Evolutionary conservation across 2,329 filamentous ascomycete genomes (phyloP).

Genomic region (Eutypella sp.): DNA sequence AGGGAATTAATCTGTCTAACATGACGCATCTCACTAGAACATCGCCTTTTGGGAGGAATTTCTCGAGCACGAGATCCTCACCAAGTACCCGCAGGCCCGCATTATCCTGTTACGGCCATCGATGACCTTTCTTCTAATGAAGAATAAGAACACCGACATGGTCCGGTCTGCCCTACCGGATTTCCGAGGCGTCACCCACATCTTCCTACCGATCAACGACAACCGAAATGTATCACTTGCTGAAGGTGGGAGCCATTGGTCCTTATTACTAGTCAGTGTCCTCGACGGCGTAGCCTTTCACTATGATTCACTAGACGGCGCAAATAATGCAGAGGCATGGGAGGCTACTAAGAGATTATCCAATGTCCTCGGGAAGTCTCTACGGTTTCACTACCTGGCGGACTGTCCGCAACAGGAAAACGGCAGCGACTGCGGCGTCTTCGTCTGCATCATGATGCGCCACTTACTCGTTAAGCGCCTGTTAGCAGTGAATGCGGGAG

Average conservation of each 20-base stretch:
- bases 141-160: constrained; percentile 54
- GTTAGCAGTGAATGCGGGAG: constrained; percentile 69
- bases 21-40: constrained; percentile 50
- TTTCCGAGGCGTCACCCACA: constrained; percentile 77
- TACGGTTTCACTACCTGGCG: constrained; percentile 74
- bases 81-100: constrained; percentile 72
- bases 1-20: no score
- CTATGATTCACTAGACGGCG: constrained; percentile 80
- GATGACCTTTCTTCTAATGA: constrained; percentile 89
- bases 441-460: constrained; percentile 92
- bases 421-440: constrained; percentile 89
- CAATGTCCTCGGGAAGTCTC: constrained; percentile 57
- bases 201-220: constrained; percentile 96
- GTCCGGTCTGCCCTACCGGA: constrained; percentile 70
- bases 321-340: constrained; percentile 71
- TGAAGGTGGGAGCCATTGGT: constrained; percentile 96
- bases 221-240: constrained; percentile 67
- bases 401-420: constrained; percentile 92
- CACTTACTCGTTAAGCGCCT: constrained; percentile 84
- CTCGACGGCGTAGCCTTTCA: constrained; percentile 92
- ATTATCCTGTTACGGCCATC: constrained; percentile 88
- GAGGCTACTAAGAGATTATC: constrained; percentile 65
- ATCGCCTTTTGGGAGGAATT: constrained; percentile 99
- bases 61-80: constrained; percentile 83
- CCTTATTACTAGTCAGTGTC: constrained; percentile 79